These are phyloP conservation scores for Lathyrus tuberosus DNA, from an alignment of 306 rosid species.

Conservation along the genomic window DNA sequence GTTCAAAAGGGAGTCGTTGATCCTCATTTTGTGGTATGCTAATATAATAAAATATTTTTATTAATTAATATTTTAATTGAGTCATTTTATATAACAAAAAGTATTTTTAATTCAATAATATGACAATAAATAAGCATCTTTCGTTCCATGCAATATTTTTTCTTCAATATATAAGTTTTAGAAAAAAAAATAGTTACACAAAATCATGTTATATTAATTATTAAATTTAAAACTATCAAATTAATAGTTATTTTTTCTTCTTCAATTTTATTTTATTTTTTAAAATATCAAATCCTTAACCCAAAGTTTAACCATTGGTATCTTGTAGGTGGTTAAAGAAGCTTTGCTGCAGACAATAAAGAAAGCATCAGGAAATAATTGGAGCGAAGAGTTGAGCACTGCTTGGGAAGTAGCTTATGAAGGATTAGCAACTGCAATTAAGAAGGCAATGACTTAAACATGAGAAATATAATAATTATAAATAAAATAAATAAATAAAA, in stretches of 20 bases:
- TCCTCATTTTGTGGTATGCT: conserved; percentile 39
- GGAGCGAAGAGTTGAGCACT: conserved; percentile 29
- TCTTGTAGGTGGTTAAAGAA: conserved; percentile 32
- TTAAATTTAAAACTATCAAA: background rate
- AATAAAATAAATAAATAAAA: conserved; percentile 10
- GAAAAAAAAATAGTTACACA: background rate
- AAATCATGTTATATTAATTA: background rate
- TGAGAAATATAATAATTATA: background rate
- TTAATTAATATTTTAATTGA: too few relatives aligned
- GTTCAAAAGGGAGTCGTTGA: conserved; percentile 20
- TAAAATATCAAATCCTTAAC: too few relatives aligned
- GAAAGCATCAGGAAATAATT: conserved; percentile 37
- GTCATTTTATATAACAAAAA: background rate
- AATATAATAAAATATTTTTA: too few relatives aligned
- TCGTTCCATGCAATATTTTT: too few relatives aligned
- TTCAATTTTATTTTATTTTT: background rate
- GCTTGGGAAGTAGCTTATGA: conserved; percentile 43
- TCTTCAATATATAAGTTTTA: background rate
- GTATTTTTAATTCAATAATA: background rate
- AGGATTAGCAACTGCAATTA: conserved; percentile 37
- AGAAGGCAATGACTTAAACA: conserved; percentile 1
- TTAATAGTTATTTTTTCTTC: background rate
- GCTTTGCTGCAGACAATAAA: conserved; percentile 35
- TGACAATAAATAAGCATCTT: background rate
- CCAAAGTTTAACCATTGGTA: background rate